These are phyloP conservation scores for Colletotrichum sp. DNA, from an alignment of 2,329 filamentous ascomycete species.

Conservation along the genomic window DNA sequence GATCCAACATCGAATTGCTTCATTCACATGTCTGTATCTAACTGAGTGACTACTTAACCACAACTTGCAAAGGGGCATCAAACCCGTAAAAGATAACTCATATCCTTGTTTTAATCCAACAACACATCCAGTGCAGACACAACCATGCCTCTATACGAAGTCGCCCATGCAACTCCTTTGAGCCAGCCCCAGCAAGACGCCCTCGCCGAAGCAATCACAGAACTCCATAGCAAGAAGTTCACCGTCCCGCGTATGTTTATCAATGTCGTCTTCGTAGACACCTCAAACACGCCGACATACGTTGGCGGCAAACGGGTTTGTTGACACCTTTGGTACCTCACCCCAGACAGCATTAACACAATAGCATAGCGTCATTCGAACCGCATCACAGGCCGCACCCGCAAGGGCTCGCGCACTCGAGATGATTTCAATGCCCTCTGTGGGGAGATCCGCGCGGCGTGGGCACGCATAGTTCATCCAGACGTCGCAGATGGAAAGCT, in stretches of 20 bases:
- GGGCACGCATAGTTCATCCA: neutral
- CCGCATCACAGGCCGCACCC: neutral
- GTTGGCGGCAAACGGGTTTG: neutral
- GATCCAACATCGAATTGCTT: neutral
- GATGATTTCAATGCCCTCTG: neutral
- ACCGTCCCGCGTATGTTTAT: neutral
- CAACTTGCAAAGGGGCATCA: neutral
- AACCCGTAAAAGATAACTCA: neutral
- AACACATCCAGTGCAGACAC: neutral
- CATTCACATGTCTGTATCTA: neutral
- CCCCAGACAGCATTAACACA: neutral
- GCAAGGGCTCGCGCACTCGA: neutral
- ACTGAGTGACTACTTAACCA: fast-evolving
- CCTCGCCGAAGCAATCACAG: neutral
- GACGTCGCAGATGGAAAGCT: neutral
- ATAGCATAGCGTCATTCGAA: neutral
- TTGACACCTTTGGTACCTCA: fast-evolving
- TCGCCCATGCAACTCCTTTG: neutral
- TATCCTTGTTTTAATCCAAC: neutral
- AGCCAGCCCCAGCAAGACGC: neutral
- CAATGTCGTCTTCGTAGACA: neutral
- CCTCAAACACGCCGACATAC: neutral
- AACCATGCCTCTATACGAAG: neutral
- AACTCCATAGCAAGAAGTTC: neutral
- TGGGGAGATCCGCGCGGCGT: neutral